Conservation (phyloP, 2,329 filamentous ascomycete species). For the Hypoxylon sp. region DNA sequence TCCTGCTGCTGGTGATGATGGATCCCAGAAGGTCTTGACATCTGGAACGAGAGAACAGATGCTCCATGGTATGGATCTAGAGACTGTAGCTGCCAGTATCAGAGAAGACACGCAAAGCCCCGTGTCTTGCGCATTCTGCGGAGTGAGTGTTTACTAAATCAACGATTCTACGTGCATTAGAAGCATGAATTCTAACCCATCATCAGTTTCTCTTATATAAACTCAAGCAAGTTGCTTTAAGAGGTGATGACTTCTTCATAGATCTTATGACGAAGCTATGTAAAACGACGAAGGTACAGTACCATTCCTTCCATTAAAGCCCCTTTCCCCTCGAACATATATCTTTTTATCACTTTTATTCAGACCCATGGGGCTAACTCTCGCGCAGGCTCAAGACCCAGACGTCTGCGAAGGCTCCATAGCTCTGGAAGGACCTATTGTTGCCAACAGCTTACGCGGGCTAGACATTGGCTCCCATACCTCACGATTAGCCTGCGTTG, state of each 20-base stretch:
- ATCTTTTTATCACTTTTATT: too few relatives aligned
- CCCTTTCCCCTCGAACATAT: background rate
- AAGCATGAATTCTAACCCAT: conserved; percentile 11
- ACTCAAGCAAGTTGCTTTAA: conserved; percentile 39
- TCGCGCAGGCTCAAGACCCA: conserved; percentile 55
- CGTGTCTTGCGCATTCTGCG: conserved; percentile 42
- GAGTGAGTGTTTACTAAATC: conserved; percentile 41
- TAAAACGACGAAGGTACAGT: conserved; percentile 36
- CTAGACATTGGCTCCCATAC: conserved; percentile 59
- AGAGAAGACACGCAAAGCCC: conserved; percentile 35
- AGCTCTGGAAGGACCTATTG: conserved; percentile 60
- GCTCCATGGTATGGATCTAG: conserved; percentile 1
- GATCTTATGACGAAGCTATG: conserved; percentile 38
- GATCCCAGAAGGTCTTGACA: conserved; percentile 23
- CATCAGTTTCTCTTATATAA: conserved; percentile 28
- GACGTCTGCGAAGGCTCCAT: conserved; percentile 66
- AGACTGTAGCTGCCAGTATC: conserved; percentile 7
- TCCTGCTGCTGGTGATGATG: background rate
- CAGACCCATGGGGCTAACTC: too few relatives aligned
- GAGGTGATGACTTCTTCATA: conserved; percentile 42
- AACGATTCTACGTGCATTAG: background rate
- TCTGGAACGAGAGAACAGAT: background rate
- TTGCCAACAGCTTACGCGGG: conserved; percentile 58
- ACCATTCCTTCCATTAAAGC: background rate
- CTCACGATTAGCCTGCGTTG: conserved; percentile 60